Conservation (phyloP, 169 alveolate genomes). For the Miamiensis avidus region DNA sequence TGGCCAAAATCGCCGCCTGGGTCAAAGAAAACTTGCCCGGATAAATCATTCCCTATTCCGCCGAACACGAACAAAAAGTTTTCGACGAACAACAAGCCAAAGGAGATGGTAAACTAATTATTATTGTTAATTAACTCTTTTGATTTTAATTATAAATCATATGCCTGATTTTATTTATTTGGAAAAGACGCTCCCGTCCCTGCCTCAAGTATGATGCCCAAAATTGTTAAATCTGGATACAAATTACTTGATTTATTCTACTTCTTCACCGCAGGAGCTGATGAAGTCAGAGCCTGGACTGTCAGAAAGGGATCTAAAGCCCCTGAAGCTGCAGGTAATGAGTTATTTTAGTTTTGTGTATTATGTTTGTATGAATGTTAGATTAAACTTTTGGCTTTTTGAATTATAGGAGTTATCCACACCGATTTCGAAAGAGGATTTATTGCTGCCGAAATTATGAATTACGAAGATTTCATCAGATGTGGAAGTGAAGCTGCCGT, state of each 20-base stretch:
- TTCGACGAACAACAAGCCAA: constrained; percentile 71
- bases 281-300: constrained; percentile 99
- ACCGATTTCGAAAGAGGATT: constrained; percentile 99
- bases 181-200: no score
- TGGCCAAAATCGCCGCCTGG: constrained; percentile 96
- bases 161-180: no score
- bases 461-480: constrained; percentile 61
- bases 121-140: no score
- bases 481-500: constrained; percentile 90
- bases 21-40: constrained; percentile 97
- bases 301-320: constrained; percentile 96
- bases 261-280: constrained; percentile 99
- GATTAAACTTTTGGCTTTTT: not conserved
- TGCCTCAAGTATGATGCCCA: constrained; percentile 91
- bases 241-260: constrained; percentile 93
- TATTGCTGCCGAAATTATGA: constrained; percentile 97
- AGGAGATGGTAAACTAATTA: constrained; percentile 85
- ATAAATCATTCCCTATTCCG: constrained; percentile 98
- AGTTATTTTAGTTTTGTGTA: constrained; percentile 22
- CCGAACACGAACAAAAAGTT: constrained; percentile 93
- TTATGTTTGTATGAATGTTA: not conserved
- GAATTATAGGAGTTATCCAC: constrained; percentile 77
- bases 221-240: constrained; percentile 97
- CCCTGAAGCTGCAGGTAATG: constrained; percentile 94
- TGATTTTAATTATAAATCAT: no score